These are phyloP conservation scores for Polyporus tsugae DNA, from an alignment of 1,284 basidiomycete species.

Conservation along the genomic window DNA sequence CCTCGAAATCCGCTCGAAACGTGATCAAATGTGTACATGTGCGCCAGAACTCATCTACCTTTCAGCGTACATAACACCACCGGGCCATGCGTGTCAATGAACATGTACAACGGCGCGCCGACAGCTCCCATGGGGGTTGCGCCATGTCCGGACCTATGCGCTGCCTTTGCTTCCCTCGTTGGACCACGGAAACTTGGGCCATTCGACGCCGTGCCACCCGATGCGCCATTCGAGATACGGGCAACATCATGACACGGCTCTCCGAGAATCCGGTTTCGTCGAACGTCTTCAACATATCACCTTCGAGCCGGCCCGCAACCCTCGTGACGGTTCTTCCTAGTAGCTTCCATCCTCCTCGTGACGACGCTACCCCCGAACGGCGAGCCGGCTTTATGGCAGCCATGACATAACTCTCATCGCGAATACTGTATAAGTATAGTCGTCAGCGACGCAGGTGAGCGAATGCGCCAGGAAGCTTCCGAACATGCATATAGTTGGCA, in stretches of 20 bases:
- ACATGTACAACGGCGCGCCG: too few species aligned
- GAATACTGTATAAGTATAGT: constrained; percentile 7
- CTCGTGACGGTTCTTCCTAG: constrained; percentile 25
- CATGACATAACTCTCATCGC: constrained; percentile 13
- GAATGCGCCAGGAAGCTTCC: background rate
- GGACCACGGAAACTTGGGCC: background rate
- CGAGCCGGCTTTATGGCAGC: constrained; percentile 14
- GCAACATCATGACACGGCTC: too few species aligned
- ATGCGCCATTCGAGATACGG: too few species aligned
- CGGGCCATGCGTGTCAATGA: too few species aligned
- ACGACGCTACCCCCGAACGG: constrained; percentile 1
- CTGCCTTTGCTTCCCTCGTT: too few species aligned
- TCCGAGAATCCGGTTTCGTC: background rate
- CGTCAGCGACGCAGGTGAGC: background rate
- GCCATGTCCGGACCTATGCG: too few species aligned
- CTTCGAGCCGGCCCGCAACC: constrained; percentile 20
- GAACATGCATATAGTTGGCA: background rate
- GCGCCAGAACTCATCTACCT: too few species aligned
- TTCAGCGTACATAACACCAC: too few species aligned
- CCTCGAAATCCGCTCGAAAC: too few species aligned
- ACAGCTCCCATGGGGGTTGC: too few species aligned
- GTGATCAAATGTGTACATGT: too few species aligned
- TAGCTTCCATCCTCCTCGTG: constrained; percentile 19
- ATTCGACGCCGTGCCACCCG: background rate
- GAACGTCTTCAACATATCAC: background rate